phyloP scores from a whole-genome alignment of 2,329 filamentous ascomycete genomes.

The Neofusicoccum cordaticola region DNA sequence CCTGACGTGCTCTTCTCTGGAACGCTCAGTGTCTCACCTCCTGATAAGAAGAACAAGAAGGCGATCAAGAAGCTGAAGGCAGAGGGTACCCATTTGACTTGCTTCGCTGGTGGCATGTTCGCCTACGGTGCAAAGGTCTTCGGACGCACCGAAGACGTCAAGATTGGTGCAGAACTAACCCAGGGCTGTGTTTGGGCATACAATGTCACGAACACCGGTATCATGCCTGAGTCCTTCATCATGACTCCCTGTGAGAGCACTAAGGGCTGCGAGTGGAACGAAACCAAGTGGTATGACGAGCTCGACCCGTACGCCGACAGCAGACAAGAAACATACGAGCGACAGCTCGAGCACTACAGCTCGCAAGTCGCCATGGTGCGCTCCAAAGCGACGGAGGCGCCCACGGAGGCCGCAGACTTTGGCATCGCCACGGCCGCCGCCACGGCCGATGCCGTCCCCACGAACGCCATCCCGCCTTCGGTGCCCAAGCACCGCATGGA shows the following conservation, averaged over 20 bases:
- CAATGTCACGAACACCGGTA: conserved; percentile 54
- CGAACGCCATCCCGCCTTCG: not conserved
- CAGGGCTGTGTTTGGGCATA: conserved; percentile 65
- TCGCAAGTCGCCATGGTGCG: conserved; percentile 32
- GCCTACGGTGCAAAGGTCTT: conserved; percentile 65
- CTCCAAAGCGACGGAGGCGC: conserved; percentile 27
- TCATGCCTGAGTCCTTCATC: conserved; percentile 61
- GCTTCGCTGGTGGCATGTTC: conserved; percentile 70
- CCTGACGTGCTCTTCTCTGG: conserved; percentile 41
- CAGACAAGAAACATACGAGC: conserved; percentile 25
- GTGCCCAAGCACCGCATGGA: not conserved
- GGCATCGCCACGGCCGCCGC: conserved; percentile 15
- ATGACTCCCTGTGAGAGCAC: conserved; percentile 47
- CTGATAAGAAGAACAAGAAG: conserved; percentile 24
- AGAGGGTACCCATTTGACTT: conserved; percentile 61
- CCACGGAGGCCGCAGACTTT: conserved; percentile 20
- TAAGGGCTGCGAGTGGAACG: conserved; percentile 44
- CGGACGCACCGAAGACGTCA: conserved; percentile 51
- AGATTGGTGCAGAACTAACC: conserved; percentile 57
- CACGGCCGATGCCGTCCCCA: conserved; percentile 19
- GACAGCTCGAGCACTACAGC: conserved; percentile 36
- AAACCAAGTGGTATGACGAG: conserved; percentile 42
- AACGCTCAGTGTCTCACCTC: conserved; percentile 8
- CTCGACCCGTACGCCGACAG: conserved; percentile 36
- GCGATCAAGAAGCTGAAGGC: conserved; percentile 27